Base-by-base conservation (phyloP, 140 eudicot genomes). In the Cichorium intybus region DNA sequence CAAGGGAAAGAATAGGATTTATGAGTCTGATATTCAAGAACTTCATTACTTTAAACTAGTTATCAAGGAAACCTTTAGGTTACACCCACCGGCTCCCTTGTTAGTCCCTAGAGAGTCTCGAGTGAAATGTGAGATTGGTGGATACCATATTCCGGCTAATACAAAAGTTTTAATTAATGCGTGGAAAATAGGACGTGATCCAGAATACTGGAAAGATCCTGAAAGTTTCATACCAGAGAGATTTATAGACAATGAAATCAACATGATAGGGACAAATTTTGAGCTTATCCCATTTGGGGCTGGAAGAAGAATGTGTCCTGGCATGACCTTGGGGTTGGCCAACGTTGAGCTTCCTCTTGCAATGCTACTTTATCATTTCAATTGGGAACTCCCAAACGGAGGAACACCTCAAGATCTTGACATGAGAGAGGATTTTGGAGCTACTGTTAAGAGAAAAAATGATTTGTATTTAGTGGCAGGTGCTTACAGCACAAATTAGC, bases 211-310 rank as follows among this genome's bases (percentile, higher is more conserved):
- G 76, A 47, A 2, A 2, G 34, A 29, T 15, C 59, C 78, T 11
- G 79, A 74, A 2, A 74, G 24, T 48, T 74, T 74, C 63, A 4
- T 56, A 34, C 79, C 73, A 12, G 68, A 74, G 45, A 65, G 79
- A 26, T 74, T 64, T 34, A 50, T 35, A 17, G 31, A 64, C 4
- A 61, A 16, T 8, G 24, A 34, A 7, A 26, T 61, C 7, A 31
- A 62, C 26, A 39, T 15, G 10, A 29, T 4, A 29, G 34, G 34
- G 5, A 29, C 34, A 4, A 7, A 29, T 29, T 29, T 29, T 4
- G 34, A 29, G 6, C 34, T 29, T 29, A 5, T 29, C 3, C 34
- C 34, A 5, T 29, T 29, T 29, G 34, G 34, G 34, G 5, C 34
- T 3, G 34, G 34, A 29, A 29, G 34, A 29, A 29, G 34, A 29